phyloP scores from a whole-genome alignment of 331 rosid species.

The Cydonia oblonga region DNA sequence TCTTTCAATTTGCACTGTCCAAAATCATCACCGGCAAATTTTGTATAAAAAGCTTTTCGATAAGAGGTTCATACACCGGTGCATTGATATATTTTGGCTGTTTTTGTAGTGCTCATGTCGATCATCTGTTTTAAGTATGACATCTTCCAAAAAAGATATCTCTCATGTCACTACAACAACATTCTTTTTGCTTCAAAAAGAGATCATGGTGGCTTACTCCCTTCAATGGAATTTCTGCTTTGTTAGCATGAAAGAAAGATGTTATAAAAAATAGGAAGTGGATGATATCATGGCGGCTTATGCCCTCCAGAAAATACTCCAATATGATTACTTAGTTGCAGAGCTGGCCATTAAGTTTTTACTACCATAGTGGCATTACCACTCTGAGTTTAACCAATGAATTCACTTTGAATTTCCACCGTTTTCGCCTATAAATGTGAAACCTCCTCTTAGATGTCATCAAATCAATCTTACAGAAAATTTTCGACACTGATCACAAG shows the following conservation, averaged over 20 bases:
- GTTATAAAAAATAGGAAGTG: not conserved
- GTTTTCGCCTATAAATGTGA: slow-evolving; percentile 23
- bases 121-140: not conserved
- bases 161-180: not conserved
- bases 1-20: not conserved
- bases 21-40: not conserved
- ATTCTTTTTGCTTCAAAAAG: not conserved
- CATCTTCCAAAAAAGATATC: not conserved
- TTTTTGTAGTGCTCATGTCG: not conserved
- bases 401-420: not conserved
- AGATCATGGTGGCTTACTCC: not conserved
- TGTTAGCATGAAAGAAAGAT: not conserved
- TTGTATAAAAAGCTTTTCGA: not conserved
- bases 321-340: not conserved
- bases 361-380: slow-evolving; percentile 30
- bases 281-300: slow-evolving; percentile 11
- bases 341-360: slow-evolving; percentile 9
- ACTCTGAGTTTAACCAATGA: slow-evolving; percentile 28
- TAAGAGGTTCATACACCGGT: not conserved
- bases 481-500: not conserved
- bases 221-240: not conserved
- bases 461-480: slow-evolving; percentile 1
- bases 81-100: not conserved
- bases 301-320: not conserved
- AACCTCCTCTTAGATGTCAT: not conserved